A percentile compares a stretch with the other conserved stretches of the same genome.
Conservation (phyloP, 306 rosid genomes). For the Cucumis cinereus region DNA sequence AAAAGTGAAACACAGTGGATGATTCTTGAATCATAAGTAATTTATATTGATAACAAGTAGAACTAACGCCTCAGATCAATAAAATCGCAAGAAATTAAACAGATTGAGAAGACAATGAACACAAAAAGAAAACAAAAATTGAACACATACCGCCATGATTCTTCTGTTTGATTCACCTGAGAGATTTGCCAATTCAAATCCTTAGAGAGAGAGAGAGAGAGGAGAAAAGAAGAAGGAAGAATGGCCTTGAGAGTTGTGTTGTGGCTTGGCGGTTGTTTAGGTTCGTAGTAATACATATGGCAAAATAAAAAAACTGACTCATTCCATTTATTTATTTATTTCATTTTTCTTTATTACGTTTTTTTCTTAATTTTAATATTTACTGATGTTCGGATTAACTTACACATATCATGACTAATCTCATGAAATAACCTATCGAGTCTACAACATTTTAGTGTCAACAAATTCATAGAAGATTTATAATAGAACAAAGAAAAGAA, state of each 20-base stretch:
- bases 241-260: background rate
- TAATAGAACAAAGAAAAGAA: too few species aligned
- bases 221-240: background rate
- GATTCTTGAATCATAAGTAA: background rate
- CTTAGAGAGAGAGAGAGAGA: background rate
- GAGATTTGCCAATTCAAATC: background rate
- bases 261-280: conserved; percentile 12
- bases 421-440: too few species aligned
- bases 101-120: background rate
- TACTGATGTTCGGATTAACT: too few species aligned
- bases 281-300: background rate
- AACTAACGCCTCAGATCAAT: background rate
- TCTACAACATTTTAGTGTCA: too few species aligned
- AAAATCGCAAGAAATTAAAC: background rate
- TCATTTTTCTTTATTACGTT: too few species aligned
- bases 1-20: background rate
- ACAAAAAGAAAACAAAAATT: background rate
- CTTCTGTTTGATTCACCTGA: background rate
- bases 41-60: background rate
- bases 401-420: too few species aligned
- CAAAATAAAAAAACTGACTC: background rate
- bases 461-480: too few species aligned
- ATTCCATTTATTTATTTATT: background rate
- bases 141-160: conserved; percentile 3
- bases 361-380: background rate